These are phyloP conservation scores for Cercospora nicotianae DNA, from an alignment of 2,329 filamentous ascomycete genomes.

Conservation along the genomic window DNA sequence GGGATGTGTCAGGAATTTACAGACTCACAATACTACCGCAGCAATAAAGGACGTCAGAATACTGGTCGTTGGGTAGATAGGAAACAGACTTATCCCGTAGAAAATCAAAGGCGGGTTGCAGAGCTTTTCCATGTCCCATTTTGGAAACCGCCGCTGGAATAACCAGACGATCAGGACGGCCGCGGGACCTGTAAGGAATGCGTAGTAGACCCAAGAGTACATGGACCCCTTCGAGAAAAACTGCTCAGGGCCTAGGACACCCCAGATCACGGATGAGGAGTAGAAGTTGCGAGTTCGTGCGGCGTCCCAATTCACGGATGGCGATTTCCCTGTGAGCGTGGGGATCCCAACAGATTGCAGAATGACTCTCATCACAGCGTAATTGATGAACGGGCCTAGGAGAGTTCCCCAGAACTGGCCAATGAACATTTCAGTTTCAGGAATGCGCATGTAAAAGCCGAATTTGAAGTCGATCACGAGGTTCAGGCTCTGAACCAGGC, in stretches of 20 bases:
- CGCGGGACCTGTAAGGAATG: slow-evolving; percentile 19
- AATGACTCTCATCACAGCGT: slow-evolving; percentile 40
- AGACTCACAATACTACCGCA: slow-evolving; percentile 15
- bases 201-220: slow-evolving; percentile 24
- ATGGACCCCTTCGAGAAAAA: slow-evolving; percentile 20
- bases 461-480: slow-evolving; percentile 42
- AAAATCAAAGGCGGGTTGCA: slow-evolving; percentile 20
- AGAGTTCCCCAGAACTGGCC: slow-evolving; percentile 41
- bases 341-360: slow-evolving; percentile 44
- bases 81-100: slow-evolving; percentile 15
- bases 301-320: slow-evolving; percentile 20
- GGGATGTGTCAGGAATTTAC: not conserved
- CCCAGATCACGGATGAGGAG: slow-evolving; percentile 40
- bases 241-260: slow-evolving; percentile 37
- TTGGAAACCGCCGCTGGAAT: slow-evolving; percentile 16
- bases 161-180: slow-evolving; percentile 18
- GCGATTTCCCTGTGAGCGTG: slow-evolving; percentile 22
- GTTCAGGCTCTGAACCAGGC: slow-evolving; percentile 41
- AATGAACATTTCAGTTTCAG: slow-evolving; percentile 41
- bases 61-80: slow-evolving; percentile 19
- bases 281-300: slow-evolving; percentile 19
- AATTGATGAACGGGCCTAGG: slow-evolving; percentile 22
- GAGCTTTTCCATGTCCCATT: slow-evolving; percentile 21
- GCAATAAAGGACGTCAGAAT: slow-evolving; percentile 14
- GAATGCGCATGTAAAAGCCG: slow-evolving; percentile 44